Conservation (phyloP, 495 filamentous ascomycete genomes). For the Penicillium salamii region DNA sequence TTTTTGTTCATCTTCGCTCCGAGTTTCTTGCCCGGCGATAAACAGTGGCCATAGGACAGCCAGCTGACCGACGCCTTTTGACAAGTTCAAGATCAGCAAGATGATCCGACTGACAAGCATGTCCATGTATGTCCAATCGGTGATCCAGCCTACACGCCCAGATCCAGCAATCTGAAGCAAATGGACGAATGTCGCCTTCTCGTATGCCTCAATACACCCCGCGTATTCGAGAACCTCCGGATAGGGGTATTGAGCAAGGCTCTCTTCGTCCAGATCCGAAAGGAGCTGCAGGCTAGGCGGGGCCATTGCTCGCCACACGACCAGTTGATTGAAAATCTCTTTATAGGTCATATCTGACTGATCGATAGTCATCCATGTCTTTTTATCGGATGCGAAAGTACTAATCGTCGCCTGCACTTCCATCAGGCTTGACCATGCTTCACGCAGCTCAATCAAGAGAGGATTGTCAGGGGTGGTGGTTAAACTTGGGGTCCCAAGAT, state of each 20-base stretch:
- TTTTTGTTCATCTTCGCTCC: slow-evolving; percentile 32
- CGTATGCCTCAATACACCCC: slow-evolving; percentile 41
- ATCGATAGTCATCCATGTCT: slow-evolving; percentile 26
- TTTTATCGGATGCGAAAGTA: slow-evolving; percentile 36
- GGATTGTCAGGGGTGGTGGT: slow-evolving; percentile 25
- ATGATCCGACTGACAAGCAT: slow-evolving; percentile 36
- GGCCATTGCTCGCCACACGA: slow-evolving; percentile 34
- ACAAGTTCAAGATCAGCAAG: slow-evolving; percentile 30
- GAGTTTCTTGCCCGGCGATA: slow-evolving; percentile 37
- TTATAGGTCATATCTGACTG: slow-evolving; percentile 36
- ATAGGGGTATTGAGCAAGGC: slow-evolving; percentile 26
- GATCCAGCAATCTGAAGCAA: slow-evolving; percentile 37
- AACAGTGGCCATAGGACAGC: slow-evolving; percentile 39
- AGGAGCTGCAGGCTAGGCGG: slow-evolving; percentile 31
- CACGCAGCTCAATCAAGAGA: slow-evolving; percentile 30
- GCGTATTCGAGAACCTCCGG: slow-evolving; percentile 36
- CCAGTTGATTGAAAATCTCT: slow-evolving; percentile 29
- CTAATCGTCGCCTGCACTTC: slow-evolving; percentile 40
- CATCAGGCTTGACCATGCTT: slow-evolving; percentile 41
- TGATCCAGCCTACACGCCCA: slow-evolving; percentile 28
- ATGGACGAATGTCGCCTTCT: slow-evolving; percentile 39
- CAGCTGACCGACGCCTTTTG: slow-evolving; percentile 37
- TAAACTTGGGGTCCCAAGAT: slow-evolving; percentile 36
- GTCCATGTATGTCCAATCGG: slow-evolving; percentile 26
- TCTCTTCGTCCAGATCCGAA: slow-evolving; percentile 33